These are phyloP conservation scores for Leptographium procerum DNA, from an alignment of 2,329 filamentous ascomycete genomes.

Conservation along the genomic window DNA sequence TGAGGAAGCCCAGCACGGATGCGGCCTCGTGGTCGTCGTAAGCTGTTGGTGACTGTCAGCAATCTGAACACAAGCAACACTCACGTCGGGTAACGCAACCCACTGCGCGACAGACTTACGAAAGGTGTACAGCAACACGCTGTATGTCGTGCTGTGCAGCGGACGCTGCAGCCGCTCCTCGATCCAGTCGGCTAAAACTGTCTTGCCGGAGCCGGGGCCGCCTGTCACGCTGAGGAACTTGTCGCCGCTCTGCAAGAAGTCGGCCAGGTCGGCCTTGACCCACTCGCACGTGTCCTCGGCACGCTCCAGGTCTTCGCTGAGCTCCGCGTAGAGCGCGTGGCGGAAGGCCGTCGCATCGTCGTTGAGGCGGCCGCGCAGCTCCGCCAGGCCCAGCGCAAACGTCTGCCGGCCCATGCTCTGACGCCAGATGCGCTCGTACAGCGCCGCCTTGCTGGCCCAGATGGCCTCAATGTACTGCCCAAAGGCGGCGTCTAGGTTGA, in stretches of 20 bases:
- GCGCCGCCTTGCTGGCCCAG: constrained; percentile 21
- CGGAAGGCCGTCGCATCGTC: constrained; percentile 14
- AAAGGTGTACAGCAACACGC: constrained; percentile 25
- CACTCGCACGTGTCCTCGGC: constrained; percentile 29
- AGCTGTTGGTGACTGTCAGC: constrained; percentile 12
- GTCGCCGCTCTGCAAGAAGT: constrained; percentile 23
- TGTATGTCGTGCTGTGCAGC: constrained; percentile 22
- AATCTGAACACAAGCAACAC: background rate
- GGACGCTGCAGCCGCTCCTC: constrained; percentile 27
- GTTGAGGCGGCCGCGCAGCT: constrained; percentile 22
- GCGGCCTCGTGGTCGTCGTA: constrained; percentile 21
- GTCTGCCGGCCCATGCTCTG: constrained; percentile 19
- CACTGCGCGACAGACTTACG: constrained; percentile 22
- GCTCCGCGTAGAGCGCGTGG: constrained; percentile 23
- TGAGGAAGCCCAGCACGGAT: constrained; percentile 21
- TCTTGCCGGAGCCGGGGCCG: constrained; percentile 75
- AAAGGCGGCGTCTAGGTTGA: constrained; percentile 26
- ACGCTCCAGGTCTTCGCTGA: constrained; percentile 24
- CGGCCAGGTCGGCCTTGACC: constrained; percentile 22
- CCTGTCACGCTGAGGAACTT: constrained; percentile 37
- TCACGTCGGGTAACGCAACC: no score
- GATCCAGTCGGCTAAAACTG: constrained; percentile 57
- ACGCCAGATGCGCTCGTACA: constrained; percentile 24
- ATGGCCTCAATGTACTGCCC: constrained; percentile 22
- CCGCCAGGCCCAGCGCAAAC: constrained; percentile 16